A percentile compares a stretch with the other conserved stretches of the same genome.
phyloP scores from a whole-genome alignment of 495 filamentous ascomycete genomes.

The Penicillium subrubescens region DNA sequence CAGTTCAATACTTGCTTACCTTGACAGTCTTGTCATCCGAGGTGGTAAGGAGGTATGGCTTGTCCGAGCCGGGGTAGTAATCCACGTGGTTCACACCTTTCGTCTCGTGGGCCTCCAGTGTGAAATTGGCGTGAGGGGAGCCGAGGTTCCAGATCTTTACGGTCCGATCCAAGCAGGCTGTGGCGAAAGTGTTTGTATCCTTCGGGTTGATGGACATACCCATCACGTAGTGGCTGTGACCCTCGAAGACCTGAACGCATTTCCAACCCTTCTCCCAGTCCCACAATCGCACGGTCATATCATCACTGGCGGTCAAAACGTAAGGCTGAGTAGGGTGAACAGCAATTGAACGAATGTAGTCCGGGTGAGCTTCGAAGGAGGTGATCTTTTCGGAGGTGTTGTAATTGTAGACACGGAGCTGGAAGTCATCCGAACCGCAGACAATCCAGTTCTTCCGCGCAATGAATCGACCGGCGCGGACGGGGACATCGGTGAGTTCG shows the following conservation, averaged over 20 bases:
- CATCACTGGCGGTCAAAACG: constrained; percentile 94
- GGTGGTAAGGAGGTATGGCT: constrained; percentile 95
- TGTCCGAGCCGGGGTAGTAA: constrained; percentile 95
- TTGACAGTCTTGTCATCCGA: constrained; percentile 94
- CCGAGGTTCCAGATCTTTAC: constrained; percentile 99
- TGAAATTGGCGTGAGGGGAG: constrained; percentile 87
- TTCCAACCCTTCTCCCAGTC: constrained; percentile 99
- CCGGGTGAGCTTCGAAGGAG: constrained; percentile 95
- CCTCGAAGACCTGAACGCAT: constrained; percentile 96
- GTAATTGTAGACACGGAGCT: constrained; percentile 95
- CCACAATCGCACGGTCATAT: constrained; percentile 99
- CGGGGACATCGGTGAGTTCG: constrained; percentile 98
- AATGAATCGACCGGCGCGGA: constrained; percentile 94
- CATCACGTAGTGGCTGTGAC: constrained; percentile 99
- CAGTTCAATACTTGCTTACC: constrained; percentile 27
- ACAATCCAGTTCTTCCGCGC: constrained; percentile 99
- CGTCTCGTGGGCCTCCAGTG: constrained; percentile 93
- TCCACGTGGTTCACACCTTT: constrained; percentile 99
- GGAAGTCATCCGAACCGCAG: constrained; percentile 97
- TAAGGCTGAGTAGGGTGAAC: constrained; percentile 98
- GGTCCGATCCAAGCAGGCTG: constrained; percentile 92
- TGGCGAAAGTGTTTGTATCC: constrained; percentile 97
- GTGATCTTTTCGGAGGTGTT: constrained; percentile 99
- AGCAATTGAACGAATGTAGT: constrained; percentile 96
- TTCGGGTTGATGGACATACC: constrained; percentile 99